Base-by-base conservation (phyloP, 108 stramenopile species). In the Aurantiochytrium sp. region DNA sequence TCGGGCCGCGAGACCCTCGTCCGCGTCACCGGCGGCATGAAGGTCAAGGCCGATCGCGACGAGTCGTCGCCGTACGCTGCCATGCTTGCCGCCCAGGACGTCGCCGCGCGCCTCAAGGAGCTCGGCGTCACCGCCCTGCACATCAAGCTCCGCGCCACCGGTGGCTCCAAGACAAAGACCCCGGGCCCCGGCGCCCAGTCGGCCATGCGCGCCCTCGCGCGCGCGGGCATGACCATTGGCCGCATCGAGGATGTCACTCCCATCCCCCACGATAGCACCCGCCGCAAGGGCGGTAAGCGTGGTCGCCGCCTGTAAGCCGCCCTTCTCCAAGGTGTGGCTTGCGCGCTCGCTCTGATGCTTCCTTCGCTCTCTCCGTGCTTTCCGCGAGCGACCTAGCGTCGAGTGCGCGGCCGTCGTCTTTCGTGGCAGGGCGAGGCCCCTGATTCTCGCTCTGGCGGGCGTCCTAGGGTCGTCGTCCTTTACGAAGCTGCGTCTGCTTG, bases 81-180 rank as follows among this genome's bases (percentile, higher is more conserved):
- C 55, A 99, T 99, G 99, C 96, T 99, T 96, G 99, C 99, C 94
- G 99, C 99, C 50, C 98, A 98, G 93, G 99, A 99, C 87, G 98
- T 97, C 53, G 98, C 98, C 53, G 98, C 91, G 19, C 93, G 93
- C 37, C 96, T 95, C 92, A 97, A 96, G 91, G 97, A 98, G 87
- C 91, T 99, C 88, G 99, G 99, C 87, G 96, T 99, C 90, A 99
- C 98, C 24, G 98, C 99, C 54, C 93, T 99, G 85, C 99, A 99
- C 94, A 98, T 99, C 94, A 99, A 99, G 95, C 96, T 99, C 91
- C 96, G 99, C 55, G 99, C 97, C 68, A 99, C 98, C 68, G 99
- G 99, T 42, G 99, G 99, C 50, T 97, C 95, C 94, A 97, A 97
- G 94, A 94, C 94, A 42, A 94, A 96, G 85, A 94, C 92, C 86